Evolutionary conservation across 768 basidiomycete species (phyloP).

Genomic region (Lactarius hatsudake): DNA sequence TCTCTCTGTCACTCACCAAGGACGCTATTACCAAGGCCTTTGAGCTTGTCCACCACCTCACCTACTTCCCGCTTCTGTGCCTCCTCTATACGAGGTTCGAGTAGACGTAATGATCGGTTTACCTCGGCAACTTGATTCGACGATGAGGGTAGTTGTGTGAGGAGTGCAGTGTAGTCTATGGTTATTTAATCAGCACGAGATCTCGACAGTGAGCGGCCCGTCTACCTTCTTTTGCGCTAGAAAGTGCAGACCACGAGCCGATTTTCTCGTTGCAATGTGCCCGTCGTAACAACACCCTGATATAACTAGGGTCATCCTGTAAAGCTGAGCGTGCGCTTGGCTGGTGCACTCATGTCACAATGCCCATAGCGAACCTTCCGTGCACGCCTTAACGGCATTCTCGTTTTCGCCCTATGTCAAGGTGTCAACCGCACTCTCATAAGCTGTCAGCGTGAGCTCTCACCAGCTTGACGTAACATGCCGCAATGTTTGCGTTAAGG

Average conservation of each 20-base stretch:
- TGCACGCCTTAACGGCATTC: slow-evolving; percentile 28
- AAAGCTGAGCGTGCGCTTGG: slow-evolving; percentile 53
- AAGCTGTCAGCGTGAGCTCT: slow-evolving; percentile 29
- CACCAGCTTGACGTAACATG: slow-evolving; percentile 79
- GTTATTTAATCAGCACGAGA: not conserved
- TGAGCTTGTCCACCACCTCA: slow-evolving; percentile 92
- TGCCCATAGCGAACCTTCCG: slow-evolving; percentile 21
- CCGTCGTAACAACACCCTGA: slow-evolving; percentile 88
- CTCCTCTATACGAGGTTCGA: slow-evolving; percentile 68
- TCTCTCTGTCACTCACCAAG: slow-evolving; percentile 55
- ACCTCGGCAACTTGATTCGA: slow-evolving; percentile 51
- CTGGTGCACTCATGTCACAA: slow-evolving; percentile 4
- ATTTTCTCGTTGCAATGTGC: slow-evolving; percentile 81
- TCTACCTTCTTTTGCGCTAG: slow-evolving; percentile 80
- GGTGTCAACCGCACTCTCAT: not conserved
- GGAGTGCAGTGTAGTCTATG: slow-evolving; percentile 76
- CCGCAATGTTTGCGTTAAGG: slow-evolving; percentile 84
- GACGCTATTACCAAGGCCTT: slow-evolving; percentile 86
- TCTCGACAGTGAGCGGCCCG: slow-evolving; percentile 5
- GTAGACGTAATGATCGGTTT: slow-evolving; percentile 44
- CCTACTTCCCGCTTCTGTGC: slow-evolving; percentile 84
- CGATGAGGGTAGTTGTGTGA: slow-evolving; percentile 56
- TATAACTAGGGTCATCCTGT: slow-evolving; percentile 75
- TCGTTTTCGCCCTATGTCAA: slow-evolving; percentile 20
- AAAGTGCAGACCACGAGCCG: slow-evolving; percentile 78